Evolutionary conservation across 2,329 filamentous ascomycete species (phyloP), one percentile per base, ranked within the genome.

Genomic region (Capronia coronata): DNA sequence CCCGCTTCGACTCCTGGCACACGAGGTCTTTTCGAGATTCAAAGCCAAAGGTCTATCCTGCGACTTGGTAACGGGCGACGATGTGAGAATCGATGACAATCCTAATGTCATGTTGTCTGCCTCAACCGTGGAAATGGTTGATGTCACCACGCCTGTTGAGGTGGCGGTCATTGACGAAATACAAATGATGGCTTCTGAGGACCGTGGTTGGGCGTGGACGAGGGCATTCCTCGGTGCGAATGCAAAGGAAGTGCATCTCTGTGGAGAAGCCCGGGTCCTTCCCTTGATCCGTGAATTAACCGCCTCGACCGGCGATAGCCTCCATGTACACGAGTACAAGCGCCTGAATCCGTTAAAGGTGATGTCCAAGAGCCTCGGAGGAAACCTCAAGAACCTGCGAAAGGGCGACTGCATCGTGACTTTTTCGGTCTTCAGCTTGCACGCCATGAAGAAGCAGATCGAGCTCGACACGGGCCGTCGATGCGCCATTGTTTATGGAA

Each of bases 101-200:
- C 68, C 69, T 2, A 75, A 61, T 14, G 51, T 44, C 0, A 41
- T 30, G 16, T 83, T 94, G 62, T 78, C 77, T 49, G 91, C 88
- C 63, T 96, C 93, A 64, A 98, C 93, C 0, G 93, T 98, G 2
- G 93, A 98, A 67, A 98, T 98, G 84, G 76, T 83, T 19, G 78
- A 78, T 5, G 59, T 81, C 16, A 74, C 75, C 42, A 68, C 68
- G 2, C 65, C 66, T 1, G 80, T 87, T 23, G 91, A 97, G 35
- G 90, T 98, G 29, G 91, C 88, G 1, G 91, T 98, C 58, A 91
- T 98, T 55, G 93, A 98, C 64, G 93, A 98, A 71, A 97, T 98
- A 49, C 93, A 98, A 68, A 97, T 98, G 93, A 87, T 98, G 59
- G 83, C 80, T 13, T 83, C 89, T 61, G 55, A 66, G 0, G 80